Conservation (phyloP, 2,329 filamentous ascomycete genomes). For the Colletotrichum costaricense region DNA sequence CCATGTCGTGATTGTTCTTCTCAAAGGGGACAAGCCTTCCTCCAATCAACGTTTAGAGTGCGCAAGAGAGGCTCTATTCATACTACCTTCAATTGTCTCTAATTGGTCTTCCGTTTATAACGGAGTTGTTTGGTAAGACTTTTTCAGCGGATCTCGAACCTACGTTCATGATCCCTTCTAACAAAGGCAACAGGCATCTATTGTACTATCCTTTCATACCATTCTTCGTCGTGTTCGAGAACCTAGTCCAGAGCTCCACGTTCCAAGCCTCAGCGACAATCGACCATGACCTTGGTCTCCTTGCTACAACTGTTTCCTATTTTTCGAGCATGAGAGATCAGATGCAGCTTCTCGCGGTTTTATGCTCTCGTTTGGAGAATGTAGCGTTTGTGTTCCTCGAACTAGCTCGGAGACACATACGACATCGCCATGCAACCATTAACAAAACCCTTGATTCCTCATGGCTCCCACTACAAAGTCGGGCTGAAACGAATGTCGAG, state of each 20-base stretch:
- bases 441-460: not conserved
- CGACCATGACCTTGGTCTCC: not conserved
- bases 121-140: constrained; percentile 12
- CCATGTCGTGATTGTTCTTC: constrained; percentile 11
- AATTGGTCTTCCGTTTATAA: constrained; percentile 22
- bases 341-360: not conserved
- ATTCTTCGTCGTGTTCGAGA: constrained; percentile 10
- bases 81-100: constrained; percentile 11
- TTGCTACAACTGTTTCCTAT: constrained; percentile 12
- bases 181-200: not conserved
- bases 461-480: not conserved
- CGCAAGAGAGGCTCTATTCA: constrained; percentile 5
- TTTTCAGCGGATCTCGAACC: not conserved
- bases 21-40: constrained; percentile 2
- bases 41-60: not conserved
- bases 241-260: not conserved
- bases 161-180: not conserved
- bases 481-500: not conserved
- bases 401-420: not conserved
- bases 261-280: not conserved
- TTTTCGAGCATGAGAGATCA: constrained; percentile 21
- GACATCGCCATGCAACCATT: not conserved
- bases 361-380: not conserved
- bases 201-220: constrained; percentile 21
- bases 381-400: constrained; percentile 12